Evolutionary conservation across 768 basidiomycete species (phyloP).

Genomic region (Naematelia encephala): DNA sequence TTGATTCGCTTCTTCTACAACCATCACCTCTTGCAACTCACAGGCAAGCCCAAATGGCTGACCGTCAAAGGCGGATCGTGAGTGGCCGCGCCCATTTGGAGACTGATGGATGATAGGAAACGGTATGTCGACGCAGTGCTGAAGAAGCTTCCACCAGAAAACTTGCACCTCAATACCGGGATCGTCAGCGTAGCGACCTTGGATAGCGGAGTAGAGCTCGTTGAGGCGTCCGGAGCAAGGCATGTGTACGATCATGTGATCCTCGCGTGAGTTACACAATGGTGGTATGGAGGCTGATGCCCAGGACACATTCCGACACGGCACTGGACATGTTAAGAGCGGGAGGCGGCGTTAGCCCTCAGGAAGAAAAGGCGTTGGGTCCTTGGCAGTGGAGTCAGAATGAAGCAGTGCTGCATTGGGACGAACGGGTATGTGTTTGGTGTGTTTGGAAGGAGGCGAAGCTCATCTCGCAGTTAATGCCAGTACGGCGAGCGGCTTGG

Average conservation of each 20-base stretch:
- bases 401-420: slow-evolving; percentile 65
- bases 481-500: slow-evolving; percentile 61
- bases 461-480: slow-evolving; percentile 61
- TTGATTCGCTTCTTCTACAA: slow-evolving; percentile 72
- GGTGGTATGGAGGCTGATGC: not conserved
- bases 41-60: slow-evolving; percentile 67
- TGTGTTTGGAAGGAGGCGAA: not conserved
- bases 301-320: slow-evolving; percentile 61
- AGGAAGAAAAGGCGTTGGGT: slow-evolving; percentile 61
- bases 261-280: slow-evolving; percentile 56
- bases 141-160: slow-evolving; percentile 56
- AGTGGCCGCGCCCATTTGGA: slow-evolving; percentile 15
- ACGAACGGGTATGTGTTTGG: slow-evolving; percentile 56
- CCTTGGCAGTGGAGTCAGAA: slow-evolving; percentile 68
- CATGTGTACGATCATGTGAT: slow-evolving; percentile 67
- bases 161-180: slow-evolving; percentile 62
- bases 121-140: slow-evolving; percentile 67
- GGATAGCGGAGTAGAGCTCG: slow-evolving; percentile 52
- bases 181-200: slow-evolving; percentile 54
- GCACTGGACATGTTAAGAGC: slow-evolving; percentile 54
- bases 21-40: slow-evolving; percentile 69
- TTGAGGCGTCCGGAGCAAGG: slow-evolving; percentile 55
- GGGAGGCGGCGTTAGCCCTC: slow-evolving; percentile 57
- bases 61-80: slow-evolving; percentile 72
- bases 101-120: slow-evolving; percentile 52